Evolutionary conservation across 257 asterid species (phyloP).

Genomic region (Capsicum baccatum): DNA sequence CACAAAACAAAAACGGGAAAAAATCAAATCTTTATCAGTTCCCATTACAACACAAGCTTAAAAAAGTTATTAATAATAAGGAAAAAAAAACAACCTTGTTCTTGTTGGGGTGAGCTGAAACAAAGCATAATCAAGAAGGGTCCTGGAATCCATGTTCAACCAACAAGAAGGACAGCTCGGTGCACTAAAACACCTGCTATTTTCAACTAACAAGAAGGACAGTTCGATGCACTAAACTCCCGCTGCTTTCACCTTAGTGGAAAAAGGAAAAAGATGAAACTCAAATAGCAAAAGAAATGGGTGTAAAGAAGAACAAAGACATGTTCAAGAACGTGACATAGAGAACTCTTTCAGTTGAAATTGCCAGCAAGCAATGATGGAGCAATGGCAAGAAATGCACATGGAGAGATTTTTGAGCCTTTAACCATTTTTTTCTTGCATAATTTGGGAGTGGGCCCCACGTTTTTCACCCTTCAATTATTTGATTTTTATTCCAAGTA

Average conservation of each 20-base stretch:
- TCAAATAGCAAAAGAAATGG: slow-evolving; percentile 28
- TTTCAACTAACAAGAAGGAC: too few relatives aligned
- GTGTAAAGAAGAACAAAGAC: not conserved
- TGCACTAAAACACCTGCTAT: too few relatives aligned
- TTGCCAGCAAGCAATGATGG: slow-evolving; percentile 73
- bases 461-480: not conserved
- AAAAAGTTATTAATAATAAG: not conserved
- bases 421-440: slow-evolving; percentile 29
- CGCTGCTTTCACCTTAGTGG: not conserved
- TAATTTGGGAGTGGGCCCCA: slow-evolving; percentile 34
- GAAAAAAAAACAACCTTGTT: slow-evolving; percentile 58
- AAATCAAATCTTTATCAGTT: slow-evolving; percentile 32
- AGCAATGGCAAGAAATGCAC: slow-evolving; percentile 49
- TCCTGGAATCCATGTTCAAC: slow-evolving; percentile 55
- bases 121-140: slow-evolving; percentile 78
- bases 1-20: slow-evolving; percentile 36
- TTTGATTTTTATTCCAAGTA: slow-evolving; percentile 14
- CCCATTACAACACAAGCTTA: not conserved
- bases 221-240: too few relatives aligned
- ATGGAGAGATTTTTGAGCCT: slow-evolving; percentile 41
- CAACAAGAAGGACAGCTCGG: too few relatives aligned
- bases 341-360: slow-evolving; percentile 34
- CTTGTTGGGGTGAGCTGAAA: slow-evolving; percentile 90
- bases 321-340: slow-evolving; percentile 51
- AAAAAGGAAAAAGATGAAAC: slow-evolving; percentile 15